phyloP scores from a whole-genome alignment of 208 protist species.

The Entamoeba histolytica region DNA sequence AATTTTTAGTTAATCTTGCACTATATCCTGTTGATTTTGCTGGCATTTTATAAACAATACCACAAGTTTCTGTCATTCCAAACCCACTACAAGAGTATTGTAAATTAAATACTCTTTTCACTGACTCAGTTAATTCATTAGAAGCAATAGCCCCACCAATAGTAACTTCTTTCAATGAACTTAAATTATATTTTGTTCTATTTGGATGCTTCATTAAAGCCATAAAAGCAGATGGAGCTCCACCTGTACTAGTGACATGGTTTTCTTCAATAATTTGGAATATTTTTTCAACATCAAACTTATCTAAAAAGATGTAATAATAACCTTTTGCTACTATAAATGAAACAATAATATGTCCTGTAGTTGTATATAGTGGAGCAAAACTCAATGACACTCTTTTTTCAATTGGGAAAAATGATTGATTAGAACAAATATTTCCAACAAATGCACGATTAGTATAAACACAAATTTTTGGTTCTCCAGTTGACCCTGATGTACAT shows the following conservation, averaged over 20 bases:
- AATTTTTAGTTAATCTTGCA: not conserved
- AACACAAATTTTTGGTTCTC: not conserved
- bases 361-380: not conserved
- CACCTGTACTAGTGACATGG: no score
- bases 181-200: no score
- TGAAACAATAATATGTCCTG: not conserved
- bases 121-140: no score
- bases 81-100: not conserved
- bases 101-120: no score
- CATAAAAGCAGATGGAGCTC: no score
- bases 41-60: not conserved
- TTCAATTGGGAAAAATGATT: not conserved
- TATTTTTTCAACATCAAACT: no score
- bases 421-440: not conserved
- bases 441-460: not conserved
- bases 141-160: no score
- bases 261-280: no score
- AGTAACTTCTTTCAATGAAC: no score
- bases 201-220: no score
- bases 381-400: not conserved
- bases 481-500: not conserved
- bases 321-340: not conserved
- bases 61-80: not conserved
- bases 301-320: not conserved
- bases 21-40: not conserved